Percentiles rank a stretch among this genome's conserved stretches.
Evolutionary conservation across 805 yeast genomes (phyloP).

Genomic region (Candida alai): DNA sequence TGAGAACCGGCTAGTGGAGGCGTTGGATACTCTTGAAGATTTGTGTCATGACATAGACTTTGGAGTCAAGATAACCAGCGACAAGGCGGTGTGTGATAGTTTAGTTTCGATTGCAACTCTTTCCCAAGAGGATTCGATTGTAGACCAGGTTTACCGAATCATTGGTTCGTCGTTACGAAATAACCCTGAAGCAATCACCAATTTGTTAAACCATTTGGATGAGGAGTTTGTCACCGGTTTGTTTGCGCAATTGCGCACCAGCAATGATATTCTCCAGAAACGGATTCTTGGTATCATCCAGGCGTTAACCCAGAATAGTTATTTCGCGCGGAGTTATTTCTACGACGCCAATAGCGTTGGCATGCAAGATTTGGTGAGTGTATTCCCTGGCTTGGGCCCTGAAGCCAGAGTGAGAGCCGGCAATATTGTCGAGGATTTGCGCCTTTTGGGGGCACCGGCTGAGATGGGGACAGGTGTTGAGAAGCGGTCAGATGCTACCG

Average conservation of each 20-base stretch:
- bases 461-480: too few species aligned
- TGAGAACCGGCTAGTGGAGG: slow-evolving; percentile 15
- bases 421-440: slow-evolving; percentile 46
- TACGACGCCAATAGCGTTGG: slow-evolving; percentile 16
- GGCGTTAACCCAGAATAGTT: slow-evolving; percentile 35
- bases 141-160: slow-evolving; percentile 56
- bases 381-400: slow-evolving; percentile 24
- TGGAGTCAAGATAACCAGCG: slow-evolving; percentile 47
- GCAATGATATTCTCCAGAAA: slow-evolving; percentile 37
- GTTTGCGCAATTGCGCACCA: slow-evolving; percentile 17
- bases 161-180: slow-evolving; percentile 70
- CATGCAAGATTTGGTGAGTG: slow-evolving; percentile 20
- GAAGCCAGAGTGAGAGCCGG: slow-evolving; percentile 36
- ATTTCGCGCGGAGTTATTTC: slow-evolving; percentile 30
- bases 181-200: slow-evolving; percentile 56
- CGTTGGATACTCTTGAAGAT: slow-evolving; percentile 50
- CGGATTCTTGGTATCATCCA: slow-evolving; percentile 51
- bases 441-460: too few species aligned
- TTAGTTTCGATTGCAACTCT: slow-evolving; percentile 22
- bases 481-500: too few species aligned
- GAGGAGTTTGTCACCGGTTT: slow-evolving; percentile 16
- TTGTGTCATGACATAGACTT: slow-evolving; percentile 63
- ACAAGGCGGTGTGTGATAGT: slow-evolving; percentile 25
- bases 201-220: slow-evolving; percentile 24
- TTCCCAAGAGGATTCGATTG: slow-evolving; percentile 14